Conservation (phyloP, 2,329 filamentous ascomycete species). For the Diaporthe nobilis region DNA sequence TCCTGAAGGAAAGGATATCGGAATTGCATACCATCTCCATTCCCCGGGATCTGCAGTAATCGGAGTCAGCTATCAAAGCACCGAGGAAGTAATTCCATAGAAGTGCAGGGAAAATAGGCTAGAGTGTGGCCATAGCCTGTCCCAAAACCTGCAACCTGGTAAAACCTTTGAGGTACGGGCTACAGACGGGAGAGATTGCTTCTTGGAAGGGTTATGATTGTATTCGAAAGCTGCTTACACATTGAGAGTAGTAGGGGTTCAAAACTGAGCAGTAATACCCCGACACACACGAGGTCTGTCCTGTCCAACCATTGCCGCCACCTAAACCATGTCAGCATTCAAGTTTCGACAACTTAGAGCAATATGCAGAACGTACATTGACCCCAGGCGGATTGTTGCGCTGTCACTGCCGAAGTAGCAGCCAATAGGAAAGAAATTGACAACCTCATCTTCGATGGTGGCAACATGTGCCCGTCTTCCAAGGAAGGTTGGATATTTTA, state of each 20-base stretch:
- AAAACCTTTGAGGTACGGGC: too few relatives aligned
- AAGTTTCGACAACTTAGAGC: not conserved
- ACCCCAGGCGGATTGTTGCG: not conserved
- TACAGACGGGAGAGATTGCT: too few relatives aligned
- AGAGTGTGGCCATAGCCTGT: too few relatives aligned
- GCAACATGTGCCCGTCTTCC: not conserved
- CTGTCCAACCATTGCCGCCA: slow-evolving; percentile 1
- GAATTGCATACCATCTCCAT: not conserved
- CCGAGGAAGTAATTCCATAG: too few relatives aligned
- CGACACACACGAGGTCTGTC: not conserved
- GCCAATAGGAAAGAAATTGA: not conserved
- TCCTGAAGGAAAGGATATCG: not conserved
- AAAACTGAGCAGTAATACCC: slow-evolving; percentile 11
- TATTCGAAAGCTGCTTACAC: not conserved
- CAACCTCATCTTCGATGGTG: not conserved
- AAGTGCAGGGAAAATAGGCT: too few relatives aligned
- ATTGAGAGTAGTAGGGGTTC: slow-evolving; percentile 12
- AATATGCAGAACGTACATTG: not conserved
- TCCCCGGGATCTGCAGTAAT: not conserved
- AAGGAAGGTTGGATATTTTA: not conserved
- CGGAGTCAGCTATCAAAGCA: too few relatives aligned
- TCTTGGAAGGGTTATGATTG: too few relatives aligned
- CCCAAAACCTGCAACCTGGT: too few relatives aligned
- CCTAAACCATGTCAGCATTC: not conserved
- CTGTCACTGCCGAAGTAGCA: not conserved